Evolutionary conservation across 345 rosid genomes (phyloP).

Genomic region (Cardamine chenopodiifolia): DNA sequence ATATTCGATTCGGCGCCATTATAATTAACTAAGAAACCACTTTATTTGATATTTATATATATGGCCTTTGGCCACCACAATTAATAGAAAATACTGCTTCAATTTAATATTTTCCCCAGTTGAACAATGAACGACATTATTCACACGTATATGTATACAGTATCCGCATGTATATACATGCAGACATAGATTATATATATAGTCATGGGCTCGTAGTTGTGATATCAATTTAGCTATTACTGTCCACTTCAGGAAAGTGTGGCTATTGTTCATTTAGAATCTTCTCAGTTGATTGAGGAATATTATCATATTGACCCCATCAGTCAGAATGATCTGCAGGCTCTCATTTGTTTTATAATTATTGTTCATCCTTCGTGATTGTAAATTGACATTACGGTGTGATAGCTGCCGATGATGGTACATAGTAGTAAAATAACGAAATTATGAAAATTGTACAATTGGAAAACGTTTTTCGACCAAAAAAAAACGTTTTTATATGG

Average conservation of each 20-base stretch:
- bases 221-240: slow-evolving; percentile 26
- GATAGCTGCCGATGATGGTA: slow-evolving; percentile 20
- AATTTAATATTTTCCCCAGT: background rate
- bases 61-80: slow-evolving; percentile 32
- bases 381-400: slow-evolving; percentile 16
- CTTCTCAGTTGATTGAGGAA: slow-evolving; percentile 38
- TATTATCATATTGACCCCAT: slow-evolving; percentile 37
- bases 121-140: slow-evolving; percentile 29
- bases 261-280: slow-evolving; percentile 37
- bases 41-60: slow-evolving; percentile 16
- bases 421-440: background rate
- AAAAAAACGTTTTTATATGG: slow-evolving; percentile 10
- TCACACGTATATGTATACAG: slow-evolving; percentile 11
- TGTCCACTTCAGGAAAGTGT: slow-evolving; percentile 38
- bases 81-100: slow-evolving; percentile 15
- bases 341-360: slow-evolving; percentile 8
- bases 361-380: background rate
- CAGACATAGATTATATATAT: background rate
- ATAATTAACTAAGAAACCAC: slow-evolving; percentile 28
- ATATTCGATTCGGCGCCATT: slow-evolving; percentile 41
- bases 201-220: background rate
- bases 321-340: slow-evolving; percentile 26
- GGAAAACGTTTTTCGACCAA: background rate
- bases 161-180: slow-evolving; percentile 4
- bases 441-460: background rate